phyloP scores from a whole-genome alignment of 306 rosid species.

The Leucaena leucocephala region DNA sequence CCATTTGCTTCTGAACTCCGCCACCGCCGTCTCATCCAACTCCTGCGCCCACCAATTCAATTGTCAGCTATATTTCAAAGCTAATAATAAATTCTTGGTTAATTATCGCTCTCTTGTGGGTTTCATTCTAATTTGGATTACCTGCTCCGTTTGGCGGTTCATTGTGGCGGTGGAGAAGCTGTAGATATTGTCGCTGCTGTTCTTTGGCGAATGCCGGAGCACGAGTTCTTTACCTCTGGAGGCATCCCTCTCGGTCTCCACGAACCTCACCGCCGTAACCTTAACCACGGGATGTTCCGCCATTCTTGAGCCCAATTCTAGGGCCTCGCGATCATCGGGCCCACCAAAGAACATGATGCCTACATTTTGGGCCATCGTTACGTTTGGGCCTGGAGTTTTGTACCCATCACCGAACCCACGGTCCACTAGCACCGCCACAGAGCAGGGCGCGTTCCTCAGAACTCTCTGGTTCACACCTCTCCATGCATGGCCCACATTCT shows the following conservation, averaged over 20 bases:
- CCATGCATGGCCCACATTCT: conserved; percentile 71
- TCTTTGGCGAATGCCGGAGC: background rate
- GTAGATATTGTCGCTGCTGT: background rate
- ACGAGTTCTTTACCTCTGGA: background rate
- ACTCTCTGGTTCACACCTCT: conserved; percentile 73
- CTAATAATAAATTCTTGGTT: no score
- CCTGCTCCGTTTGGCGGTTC: background rate
- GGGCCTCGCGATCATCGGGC: conserved; percentile 80
- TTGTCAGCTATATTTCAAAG: background rate
- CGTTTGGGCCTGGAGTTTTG: conserved; percentile 33
- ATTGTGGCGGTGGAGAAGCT: background rate
- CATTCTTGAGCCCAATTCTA: conserved; percentile 48
- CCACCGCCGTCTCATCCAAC: conserved; percentile 59
- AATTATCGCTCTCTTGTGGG: background rate
- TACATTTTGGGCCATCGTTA: conserved; percentile 28
- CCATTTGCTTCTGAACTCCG: conserved; percentile 53
- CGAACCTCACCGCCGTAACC: conserved; percentile 51
- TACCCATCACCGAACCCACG: conserved; percentile 55
- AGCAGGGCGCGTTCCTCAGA: conserved; percentile 70
- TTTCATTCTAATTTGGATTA: background rate
- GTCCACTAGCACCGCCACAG: conserved; percentile 74
- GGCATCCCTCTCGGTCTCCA: conserved; percentile 17
- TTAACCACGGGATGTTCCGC: background rate
- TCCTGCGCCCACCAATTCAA: conserved; percentile 41
- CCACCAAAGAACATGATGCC: conserved; percentile 82